phyloP scores from a whole-genome alignment of 2,329 filamentous ascomycete species.

The Samsoniella hepiali region DNA sequence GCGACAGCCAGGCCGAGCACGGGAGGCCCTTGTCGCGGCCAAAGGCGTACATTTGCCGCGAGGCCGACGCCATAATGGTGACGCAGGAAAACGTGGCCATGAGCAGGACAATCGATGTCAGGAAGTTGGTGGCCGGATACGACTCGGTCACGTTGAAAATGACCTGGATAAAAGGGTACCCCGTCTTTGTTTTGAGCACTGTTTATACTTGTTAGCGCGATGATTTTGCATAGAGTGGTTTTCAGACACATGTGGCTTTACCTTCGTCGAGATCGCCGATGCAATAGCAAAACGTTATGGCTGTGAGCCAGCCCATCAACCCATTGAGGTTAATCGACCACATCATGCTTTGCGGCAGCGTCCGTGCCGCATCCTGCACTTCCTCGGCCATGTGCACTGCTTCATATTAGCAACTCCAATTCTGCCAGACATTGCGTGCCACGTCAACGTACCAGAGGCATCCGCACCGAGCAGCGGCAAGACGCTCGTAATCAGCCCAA shows the following conservation, averaged over 20 bases:
- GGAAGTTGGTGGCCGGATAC: conserved; percentile 19
- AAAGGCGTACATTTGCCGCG: conserved; percentile 29
- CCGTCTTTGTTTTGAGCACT: conserved; percentile 21
- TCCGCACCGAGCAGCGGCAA: conserved; percentile 33
- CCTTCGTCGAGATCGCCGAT: conserved; percentile 29
- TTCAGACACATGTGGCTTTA: background rate
- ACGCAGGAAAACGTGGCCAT: conserved; percentile 23
- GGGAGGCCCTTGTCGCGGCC: conserved; percentile 47
- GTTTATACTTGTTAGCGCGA: background rate
- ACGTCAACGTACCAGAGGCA: conserved; percentile 19
- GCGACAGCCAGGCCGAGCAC: conserved; percentile 52
- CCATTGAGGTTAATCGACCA: conserved; percentile 30
- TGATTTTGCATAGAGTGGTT: too few relatives aligned
- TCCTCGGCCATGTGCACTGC: conserved; percentile 24
- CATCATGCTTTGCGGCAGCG: conserved; percentile 21
- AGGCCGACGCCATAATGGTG: conserved; percentile 26
- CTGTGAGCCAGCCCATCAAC: conserved; percentile 39
- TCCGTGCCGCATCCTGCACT: conserved; percentile 20
- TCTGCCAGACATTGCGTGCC: background rate
- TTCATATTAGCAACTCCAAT: background rate
- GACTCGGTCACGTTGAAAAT: conserved; percentile 25
- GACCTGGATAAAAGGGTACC: conserved; percentile 27
- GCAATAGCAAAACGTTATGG: conserved; percentile 34
- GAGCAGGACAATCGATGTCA: conserved; percentile 25
- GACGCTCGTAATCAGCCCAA: conserved; percentile 38